Evolutionary conservation across 805 yeast species (phyloP).

Genomic region (Lipomyces anomalus): DNA sequence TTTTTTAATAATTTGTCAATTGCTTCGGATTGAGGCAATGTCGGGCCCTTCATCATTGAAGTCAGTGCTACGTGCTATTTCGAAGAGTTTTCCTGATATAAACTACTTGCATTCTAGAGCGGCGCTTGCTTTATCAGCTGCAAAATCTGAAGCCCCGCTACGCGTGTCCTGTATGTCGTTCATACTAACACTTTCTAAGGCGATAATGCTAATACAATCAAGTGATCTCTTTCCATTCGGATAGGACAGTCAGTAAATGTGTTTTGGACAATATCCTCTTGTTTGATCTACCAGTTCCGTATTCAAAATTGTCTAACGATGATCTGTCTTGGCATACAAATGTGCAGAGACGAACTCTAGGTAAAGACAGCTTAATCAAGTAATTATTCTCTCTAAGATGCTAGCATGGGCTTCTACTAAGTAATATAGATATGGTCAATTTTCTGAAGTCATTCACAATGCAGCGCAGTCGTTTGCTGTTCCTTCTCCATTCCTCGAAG

Average conservation of each 20-base stretch:
- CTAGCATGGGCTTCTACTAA: neutral
- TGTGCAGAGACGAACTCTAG: slow-evolving; percentile 6
- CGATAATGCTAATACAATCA: too few species aligned
- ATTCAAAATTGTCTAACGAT: slow-evolving; percentile 3
- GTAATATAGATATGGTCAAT: slow-evolving; percentile 3
- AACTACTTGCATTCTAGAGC: slow-evolving; percentile 15
- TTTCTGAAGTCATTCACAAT: slow-evolving; percentile 9
- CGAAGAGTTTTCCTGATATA: slow-evolving; percentile 11
- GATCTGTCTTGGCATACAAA: slow-evolving; percentile 12
- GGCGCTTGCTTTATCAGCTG: slow-evolving; percentile 11
- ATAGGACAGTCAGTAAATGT: slow-evolving; percentile 7
- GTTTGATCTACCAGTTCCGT: slow-evolving; percentile 13
- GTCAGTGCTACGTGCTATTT: slow-evolving; percentile 14
- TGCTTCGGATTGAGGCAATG: too few species aligned
- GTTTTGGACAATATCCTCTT: slow-evolving; percentile 14
- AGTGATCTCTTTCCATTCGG: slow-evolving; percentile 14
- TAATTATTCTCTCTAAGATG: slow-evolving; percentile 2
- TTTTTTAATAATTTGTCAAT: too few species aligned
- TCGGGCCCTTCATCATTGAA: too few species aligned
- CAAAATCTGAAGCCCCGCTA: slow-evolving; percentile 8
- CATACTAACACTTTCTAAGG: neutral
- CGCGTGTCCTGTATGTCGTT: slow-evolving; percentile 9
- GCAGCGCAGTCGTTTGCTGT: slow-evolving; percentile 10
- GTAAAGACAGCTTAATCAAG: slow-evolving; percentile 14
- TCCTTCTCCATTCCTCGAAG: slow-evolving; percentile 15